Evolutionary conservation across 228 moss, liverwort and hornwort genomes (phyloP), one percentile per base, ranked within the genome.

Genomic region (Sphagnum magellanicum): DNA sequence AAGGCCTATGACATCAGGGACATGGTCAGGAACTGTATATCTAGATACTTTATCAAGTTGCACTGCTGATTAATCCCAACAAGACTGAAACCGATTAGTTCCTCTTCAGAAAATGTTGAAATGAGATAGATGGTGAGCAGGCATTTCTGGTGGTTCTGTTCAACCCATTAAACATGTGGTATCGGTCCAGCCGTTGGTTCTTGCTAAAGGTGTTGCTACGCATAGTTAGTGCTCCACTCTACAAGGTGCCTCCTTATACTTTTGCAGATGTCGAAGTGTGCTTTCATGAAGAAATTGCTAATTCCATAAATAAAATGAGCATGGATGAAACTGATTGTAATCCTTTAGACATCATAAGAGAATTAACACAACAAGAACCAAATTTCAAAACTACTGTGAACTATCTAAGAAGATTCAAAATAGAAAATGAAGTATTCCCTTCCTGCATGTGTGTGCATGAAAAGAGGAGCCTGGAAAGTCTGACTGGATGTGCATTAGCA

Each of bases 111-210:
- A 32, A 32, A 32, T 32, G 32, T 32, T 32, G 32, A 12, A 12
- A 55, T 55, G 55, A 55, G 8, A 12, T 8, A 55, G 55, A 55
- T 55, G 55, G n/a, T 70, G 59, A 65, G 72, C 81, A 87, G 87
- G 71, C 68, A n/a, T 68, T 88, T 50, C 61, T 80, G 55, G 60
- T 65, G 51, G 15, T 76, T 46, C 84, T 88, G 17, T 52, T 88
- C 48, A 67, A 64, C 59, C 88, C 88, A 48, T 61, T 85, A 4
- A 82, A 85, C 66, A 51, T 78, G 50, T 73, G 68, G 63, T 88
- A 88, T 67, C 74, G 80, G 16, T 85, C 88, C 10, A 82, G 82
- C 61, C 71, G 88, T 64, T 52, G 66, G 0, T 84, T 88, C 58
- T 80, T 88, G 47, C 63, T 88, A 62, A 73, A 55, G 50, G 69